Evolutionary conservation across 2,329 filamentous ascomycete genomes (phyloP).

Genomic region (Sarocladium strictum): DNA sequence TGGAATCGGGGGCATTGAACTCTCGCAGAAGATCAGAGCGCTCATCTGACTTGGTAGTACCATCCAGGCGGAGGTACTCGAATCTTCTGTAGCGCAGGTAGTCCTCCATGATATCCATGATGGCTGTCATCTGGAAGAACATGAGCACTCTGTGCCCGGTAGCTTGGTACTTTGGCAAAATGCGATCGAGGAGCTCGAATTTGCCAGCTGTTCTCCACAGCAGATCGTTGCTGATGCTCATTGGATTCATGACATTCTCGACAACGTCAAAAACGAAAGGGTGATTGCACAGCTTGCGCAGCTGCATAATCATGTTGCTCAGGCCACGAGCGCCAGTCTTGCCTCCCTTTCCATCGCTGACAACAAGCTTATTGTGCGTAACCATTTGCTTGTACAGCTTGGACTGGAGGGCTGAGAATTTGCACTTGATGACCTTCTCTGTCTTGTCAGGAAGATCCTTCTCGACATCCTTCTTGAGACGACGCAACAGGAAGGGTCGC

Average conservation of each 20-base stretch:
- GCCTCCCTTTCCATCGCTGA: slow-evolving; percentile 91
- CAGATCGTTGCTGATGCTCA: slow-evolving; percentile 81
- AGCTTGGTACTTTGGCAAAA: slow-evolving; percentile 87
- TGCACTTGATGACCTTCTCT: slow-evolving; percentile 98
- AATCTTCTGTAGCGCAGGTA: slow-evolving; percentile 81
- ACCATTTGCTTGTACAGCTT: slow-evolving; percentile 97
- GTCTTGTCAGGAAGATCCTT: slow-evolving; percentile 99
- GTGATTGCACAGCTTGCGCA: slow-evolving; percentile 98
- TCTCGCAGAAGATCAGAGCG: slow-evolving; percentile 81
- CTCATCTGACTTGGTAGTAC: slow-evolving; percentile 96
- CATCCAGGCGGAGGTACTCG: slow-evolving; percentile 86
- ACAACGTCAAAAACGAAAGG: slow-evolving; percentile 98
- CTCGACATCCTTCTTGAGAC: slow-evolving; percentile 99
- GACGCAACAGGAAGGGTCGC: slow-evolving; percentile 91
- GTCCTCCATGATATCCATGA: slow-evolving; percentile 99
- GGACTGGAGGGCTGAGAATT: slow-evolving; percentile 88
- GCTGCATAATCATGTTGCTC: slow-evolving; percentile 99
- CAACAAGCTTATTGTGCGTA: slow-evolving; percentile 87
- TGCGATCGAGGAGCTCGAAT: slow-evolving; percentile 88
- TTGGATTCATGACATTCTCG: slow-evolving; percentile 95
- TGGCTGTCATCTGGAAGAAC: slow-evolving; percentile 99
- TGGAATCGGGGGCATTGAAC: slow-evolving; percentile 86
- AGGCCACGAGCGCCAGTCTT: slow-evolving; percentile 91
- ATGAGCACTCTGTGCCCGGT: slow-evolving; percentile 94
- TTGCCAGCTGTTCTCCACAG: slow-evolving; percentile 96